Conservation (phyloP, 2,329 filamentous ascomycete genomes). For the Tolypocladium ophioglossoides region DNA sequence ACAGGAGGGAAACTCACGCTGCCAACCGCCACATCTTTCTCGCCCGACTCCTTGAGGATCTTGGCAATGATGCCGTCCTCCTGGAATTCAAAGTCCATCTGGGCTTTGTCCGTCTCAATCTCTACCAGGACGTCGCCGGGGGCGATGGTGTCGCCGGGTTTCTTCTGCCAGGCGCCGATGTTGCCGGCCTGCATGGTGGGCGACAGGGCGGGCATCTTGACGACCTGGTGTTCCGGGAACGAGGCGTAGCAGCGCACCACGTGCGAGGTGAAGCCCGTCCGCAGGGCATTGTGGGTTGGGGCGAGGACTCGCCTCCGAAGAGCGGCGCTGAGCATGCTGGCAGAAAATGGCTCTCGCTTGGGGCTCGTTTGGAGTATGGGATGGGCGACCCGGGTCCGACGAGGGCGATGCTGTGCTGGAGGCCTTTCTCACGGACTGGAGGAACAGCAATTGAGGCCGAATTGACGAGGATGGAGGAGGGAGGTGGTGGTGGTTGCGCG, state of each 20-base stretch:
- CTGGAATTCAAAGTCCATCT: slow-evolving; percentile 99
- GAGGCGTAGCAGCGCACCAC: slow-evolving; percentile 63
- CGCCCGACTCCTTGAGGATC: slow-evolving; percentile 82
- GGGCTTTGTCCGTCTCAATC: slow-evolving; percentile 99
- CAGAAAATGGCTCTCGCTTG: slow-evolving; percentile 18
- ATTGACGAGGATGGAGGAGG: slow-evolving; percentile 5
- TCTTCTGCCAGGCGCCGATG: slow-evolving; percentile 97
- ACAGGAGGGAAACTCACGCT: slow-evolving; percentile 55
- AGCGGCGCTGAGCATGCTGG: slow-evolving; percentile 50
- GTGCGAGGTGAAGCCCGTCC: slow-evolving; percentile 40
- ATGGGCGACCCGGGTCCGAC: not conserved
- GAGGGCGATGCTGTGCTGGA: slow-evolving; percentile 7
- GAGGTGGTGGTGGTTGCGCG: slow-evolving; percentile 10
- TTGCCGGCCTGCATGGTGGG: slow-evolving; percentile 96
- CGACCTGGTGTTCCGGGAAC: slow-evolving; percentile 86
- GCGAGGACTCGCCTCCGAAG: slow-evolving; percentile 51
- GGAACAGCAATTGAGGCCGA: slow-evolving; percentile 3
- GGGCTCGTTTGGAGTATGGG: slow-evolving; percentile 2
- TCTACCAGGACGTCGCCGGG: slow-evolving; percentile 95
- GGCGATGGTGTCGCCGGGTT: slow-evolving; percentile 74
- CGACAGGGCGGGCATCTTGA: slow-evolving; percentile 96
- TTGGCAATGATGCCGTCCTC: slow-evolving; percentile 95
- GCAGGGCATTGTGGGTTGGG: slow-evolving; percentile 37
- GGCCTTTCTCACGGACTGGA: not conserved
- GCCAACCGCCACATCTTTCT: slow-evolving; percentile 89